Evolutionary conservation across 139 green algal species (phyloP), one percentile per base, ranked within the genome.

Genomic region (Coelastrella sp.): DNA sequence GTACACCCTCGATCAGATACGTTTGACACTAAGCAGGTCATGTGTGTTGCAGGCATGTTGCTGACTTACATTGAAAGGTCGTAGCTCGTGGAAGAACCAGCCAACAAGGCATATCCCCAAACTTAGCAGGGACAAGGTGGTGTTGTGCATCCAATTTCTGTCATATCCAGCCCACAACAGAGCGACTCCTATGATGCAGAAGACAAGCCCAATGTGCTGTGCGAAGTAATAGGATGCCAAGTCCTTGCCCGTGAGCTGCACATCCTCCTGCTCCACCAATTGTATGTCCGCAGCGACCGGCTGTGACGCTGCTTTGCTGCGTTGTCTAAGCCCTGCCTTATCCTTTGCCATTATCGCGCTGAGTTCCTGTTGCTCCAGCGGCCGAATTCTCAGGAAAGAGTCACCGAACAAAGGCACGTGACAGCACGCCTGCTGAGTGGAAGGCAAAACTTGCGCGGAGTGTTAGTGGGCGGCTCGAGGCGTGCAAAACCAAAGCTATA

Each of bases 101-200:
- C 81, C 89, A 5, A 90, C 19, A 16, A 85, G 20, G 80, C 61
- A 82, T 7, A 92, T 47, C 10, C 22, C 89, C 71, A 92, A 23
- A 56, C 81, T 73, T 3, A 90, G 23, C 68, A 89, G 8, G 73
- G 58, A 90, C 60, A 92, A 74, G 7, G 13, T 20, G 7, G 60
- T 89, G 73, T 92, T 90, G 89, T 76, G 54, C 81, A 92, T 92
- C 81, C 82, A 92, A 14, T 73, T 73, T 47, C 56, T 84, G 81
- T 90, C 89, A 54, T 92, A 92, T 23, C 89, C 89, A 3, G 77
- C 16, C 32, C 54, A 61, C n/a, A 17, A 32, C 8, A 78, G 23
- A 7, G 54, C 23, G 6, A 87, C 20, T 11, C 65, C n/a, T 17
- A 65, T 60, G 11, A 17, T 32, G 14, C 65, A 87, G 22, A 7